Evolutionary conservation across 768 basidiomycete species (phyloP), one percentile per base, ranked within the genome.

Genomic region (Trichaptum fuscoviolaceum): DNA sequence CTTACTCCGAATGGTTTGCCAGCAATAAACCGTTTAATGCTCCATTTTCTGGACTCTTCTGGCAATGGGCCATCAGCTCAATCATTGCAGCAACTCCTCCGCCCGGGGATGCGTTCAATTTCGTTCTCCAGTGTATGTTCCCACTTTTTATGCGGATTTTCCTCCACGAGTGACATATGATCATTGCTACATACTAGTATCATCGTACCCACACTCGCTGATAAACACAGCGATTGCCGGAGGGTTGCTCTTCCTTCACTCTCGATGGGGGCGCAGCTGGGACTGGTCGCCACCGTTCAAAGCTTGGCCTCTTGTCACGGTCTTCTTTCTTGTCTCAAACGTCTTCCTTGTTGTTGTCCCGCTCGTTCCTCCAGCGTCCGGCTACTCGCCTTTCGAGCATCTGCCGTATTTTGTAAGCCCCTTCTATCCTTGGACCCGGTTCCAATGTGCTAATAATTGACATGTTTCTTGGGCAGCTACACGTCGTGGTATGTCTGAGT

Each of bases 21-120:
- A 88, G 85, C 72, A 90, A 85, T 73, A 85, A 85, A 68, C 91
- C 90, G 0, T 92, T 89, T 75, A 78, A 81, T 66, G 84, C 90
- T 0, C 92, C 92, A 0, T 73, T 88, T 1, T 78, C 84, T 0
- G 90, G 88, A 0, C 77, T 93, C 3, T 81, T 86, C 61, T 77
- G 81, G 0, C 89, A 90, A 69, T 92, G 86, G 74, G 23, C 85
- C 6, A 71, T 90, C 18, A 89, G 88, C 0, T 81, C 84, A 24
- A 69, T 81, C 12, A 78, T 89, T 65, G 77, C 89, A 61, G 70
- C 85, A 7, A 79, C 80, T 0, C 80, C 87, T 0, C 91, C 91
- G 0, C 82, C 88, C 0, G 90, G 92, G 2, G 91, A 92, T 69
- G 89, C 88, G 0, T 93, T 90, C 71, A 79, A 86, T 34, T 91